These are phyloP conservation scores for Moesziomyces aphidis DNA, from an alignment of 1,284 basidiomycete genomes.

Conservation along the genomic window DNA sequence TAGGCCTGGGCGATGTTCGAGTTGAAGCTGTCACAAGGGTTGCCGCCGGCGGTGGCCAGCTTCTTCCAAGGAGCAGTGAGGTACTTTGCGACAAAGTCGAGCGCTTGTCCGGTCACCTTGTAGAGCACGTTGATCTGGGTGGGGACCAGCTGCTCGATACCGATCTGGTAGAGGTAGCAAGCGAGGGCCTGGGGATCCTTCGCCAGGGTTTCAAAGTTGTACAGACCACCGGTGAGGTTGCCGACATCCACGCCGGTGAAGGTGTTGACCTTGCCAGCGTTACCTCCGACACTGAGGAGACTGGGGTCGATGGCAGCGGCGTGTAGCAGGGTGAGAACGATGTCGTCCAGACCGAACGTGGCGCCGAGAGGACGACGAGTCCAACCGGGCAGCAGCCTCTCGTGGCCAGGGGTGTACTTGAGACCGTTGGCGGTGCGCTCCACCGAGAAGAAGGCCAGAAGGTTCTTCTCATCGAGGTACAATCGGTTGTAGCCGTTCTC, in stretches of 20 bases:
- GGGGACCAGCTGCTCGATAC: constrained; percentile 42
- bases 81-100: constrained; percentile 47
- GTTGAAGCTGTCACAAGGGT: constrained; percentile 43
- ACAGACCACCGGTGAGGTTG: constrained; percentile 47
- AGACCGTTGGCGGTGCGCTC: constrained; percentile 25
- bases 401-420: constrained; percentile 56
- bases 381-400: constrained; percentile 45
- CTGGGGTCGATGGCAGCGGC: constrained; percentile 39
- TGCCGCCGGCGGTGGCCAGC: constrained; percentile 35
- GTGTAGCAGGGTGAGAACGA: constrained; percentile 47
- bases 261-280: constrained; percentile 53
- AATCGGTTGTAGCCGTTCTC: constrained; percentile 51
- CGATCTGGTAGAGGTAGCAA: constrained; percentile 54
- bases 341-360: constrained; percentile 51
- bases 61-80: constrained; percentile 29
- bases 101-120: constrained; percentile 35
- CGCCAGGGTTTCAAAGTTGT: constrained; percentile 28
- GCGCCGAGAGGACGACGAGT: constrained; percentile 47
- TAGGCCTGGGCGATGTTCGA: constrained; percentile 24
- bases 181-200: constrained; percentile 38
- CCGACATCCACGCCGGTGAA: constrained; percentile 52
- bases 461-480: constrained; percentile 58
- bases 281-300: constrained; percentile 51
- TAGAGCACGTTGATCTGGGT: constrained; percentile 48
- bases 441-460: constrained; percentile 54